phyloP scores from a whole-genome alignment of 352 stramenopile species.

The Globisporangium solare region DNA sequence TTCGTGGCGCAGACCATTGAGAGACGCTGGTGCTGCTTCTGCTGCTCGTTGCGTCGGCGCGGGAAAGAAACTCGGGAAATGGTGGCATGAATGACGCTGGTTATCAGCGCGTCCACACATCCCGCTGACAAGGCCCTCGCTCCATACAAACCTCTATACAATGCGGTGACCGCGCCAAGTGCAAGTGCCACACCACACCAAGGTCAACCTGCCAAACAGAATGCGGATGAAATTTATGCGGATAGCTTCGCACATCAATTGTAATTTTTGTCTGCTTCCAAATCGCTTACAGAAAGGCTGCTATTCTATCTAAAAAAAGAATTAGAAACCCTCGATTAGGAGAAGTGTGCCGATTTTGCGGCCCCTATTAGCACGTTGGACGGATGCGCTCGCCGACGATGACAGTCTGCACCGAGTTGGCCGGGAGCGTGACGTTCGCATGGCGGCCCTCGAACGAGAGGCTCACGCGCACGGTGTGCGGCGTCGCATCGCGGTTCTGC shows the following conservation, averaged over 20 bases:
- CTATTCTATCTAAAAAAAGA: too few species aligned
- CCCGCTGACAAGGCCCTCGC: too few species aligned
- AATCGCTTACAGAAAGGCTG: too few species aligned
- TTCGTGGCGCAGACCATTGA: neutral
- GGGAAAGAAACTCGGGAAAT: neutral
- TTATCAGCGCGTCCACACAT: neutral
- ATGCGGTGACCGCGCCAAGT: neutral
- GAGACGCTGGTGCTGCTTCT: neutral
- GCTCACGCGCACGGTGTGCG: slow-evolving; percentile 32
- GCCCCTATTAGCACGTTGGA: slow-evolving; percentile 10
- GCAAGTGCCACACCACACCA: neutral
- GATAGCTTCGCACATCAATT: neutral
- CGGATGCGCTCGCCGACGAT: slow-evolving; percentile 27
- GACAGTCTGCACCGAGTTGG: slow-evolving; percentile 48
- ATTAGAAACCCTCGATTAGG: too few species aligned
- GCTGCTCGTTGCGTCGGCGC: neutral
- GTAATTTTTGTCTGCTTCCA: neutral
- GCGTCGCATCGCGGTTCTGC: slow-evolving; percentile 40
- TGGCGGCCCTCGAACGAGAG: slow-evolving; percentile 30
- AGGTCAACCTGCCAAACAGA: neutral
- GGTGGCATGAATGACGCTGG: too few species aligned
- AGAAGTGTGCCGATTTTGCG: too few species aligned
- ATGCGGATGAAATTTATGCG: neutral
- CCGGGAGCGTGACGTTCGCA: slow-evolving; percentile 29
- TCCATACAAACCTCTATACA: too few species aligned